A percentile compares a stretch with the other conserved stretches of the same genome.
Evolutionary conservation across 2,329 filamentous ascomycete genomes (phyloP).

Genomic region (Penicillium nordicum): DNA sequence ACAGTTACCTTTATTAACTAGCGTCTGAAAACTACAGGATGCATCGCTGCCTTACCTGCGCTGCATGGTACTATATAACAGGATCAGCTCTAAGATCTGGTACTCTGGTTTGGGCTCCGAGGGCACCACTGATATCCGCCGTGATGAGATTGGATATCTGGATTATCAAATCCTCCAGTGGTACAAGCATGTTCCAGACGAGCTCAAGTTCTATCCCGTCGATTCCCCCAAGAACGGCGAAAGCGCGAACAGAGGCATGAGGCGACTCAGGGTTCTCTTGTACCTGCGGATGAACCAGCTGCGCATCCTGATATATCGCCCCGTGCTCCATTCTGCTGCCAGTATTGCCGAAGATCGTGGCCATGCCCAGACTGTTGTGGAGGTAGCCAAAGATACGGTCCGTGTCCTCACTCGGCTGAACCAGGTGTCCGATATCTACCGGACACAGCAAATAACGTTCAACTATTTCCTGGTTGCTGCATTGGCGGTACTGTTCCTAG

Average conservation of each 20-base stretch:
- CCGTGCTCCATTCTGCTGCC: constrained; percentile 77
- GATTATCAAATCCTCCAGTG: constrained; percentile 83
- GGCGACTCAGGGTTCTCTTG: constrained; percentile 75
- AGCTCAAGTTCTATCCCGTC: constrained; percentile 60
- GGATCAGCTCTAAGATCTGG: constrained; percentile 84
- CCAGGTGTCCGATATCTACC: constrained; percentile 61
- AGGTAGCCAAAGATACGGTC: constrained; percentile 64
- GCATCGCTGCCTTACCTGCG: constrained; percentile 65
- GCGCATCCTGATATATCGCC: constrained; percentile 82
- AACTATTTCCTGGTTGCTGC: constrained; percentile 66
- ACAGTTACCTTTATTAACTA: neutral
- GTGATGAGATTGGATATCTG: constrained; percentile 72
- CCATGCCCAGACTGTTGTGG: constrained; percentile 67
- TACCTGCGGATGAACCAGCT: constrained; percentile 88
- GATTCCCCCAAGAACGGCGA: constrained; percentile 47
- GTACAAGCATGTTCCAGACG: constrained; percentile 70
- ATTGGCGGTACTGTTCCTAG: constrained; percentile 61
- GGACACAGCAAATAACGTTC: constrained; percentile 61
- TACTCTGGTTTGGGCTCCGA: constrained; percentile 70
- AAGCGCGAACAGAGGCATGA: constrained; percentile 61
- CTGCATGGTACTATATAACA: constrained; percentile 80
- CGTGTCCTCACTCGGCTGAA: constrained; percentile 59
- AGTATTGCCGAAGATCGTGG: constrained; percentile 74
- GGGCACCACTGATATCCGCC: constrained; percentile 62
- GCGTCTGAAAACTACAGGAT: constrained; percentile 31